Evolutionary conservation across 176 grass and related monocot genomes (phyloP), one percentile per base, ranked within the genome.

Genomic region (Melocanna baccifera): DNA sequence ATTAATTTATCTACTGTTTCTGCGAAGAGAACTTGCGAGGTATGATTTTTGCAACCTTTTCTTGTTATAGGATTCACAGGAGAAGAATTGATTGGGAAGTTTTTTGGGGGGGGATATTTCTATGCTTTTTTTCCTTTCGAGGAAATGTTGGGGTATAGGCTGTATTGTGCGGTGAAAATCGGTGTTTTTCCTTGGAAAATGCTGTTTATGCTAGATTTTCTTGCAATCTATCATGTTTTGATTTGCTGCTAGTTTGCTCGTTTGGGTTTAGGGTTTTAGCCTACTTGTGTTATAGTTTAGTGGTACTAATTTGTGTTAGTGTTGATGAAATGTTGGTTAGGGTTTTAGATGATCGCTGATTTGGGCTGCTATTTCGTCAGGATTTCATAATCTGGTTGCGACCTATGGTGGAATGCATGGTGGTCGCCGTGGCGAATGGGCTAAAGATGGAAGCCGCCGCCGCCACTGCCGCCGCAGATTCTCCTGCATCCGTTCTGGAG

Each of bases 401-500:
- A 56, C 79, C 61, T 70, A 62, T 86, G 50, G 20, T 62, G 67
- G 70, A 63, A 84, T 77, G 75, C 30, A 93, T 97, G 95, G 87
- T 91, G 69, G 79, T 79, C 16, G 79, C 72, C 62, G 53, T 76
- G 57, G 73, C 87, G 30, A 87, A 83, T 28, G 89, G 80, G 23
- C 64, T 45, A 14, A 93, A 87, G 85, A 79, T 78, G 71, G 85
- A 70, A 30, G 69, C 42, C 14, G 9, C 73, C 36, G 1, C 55
- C 37, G 14, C 85, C 13, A 6, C 89, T 1, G 69, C 87, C n/a
- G 46, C 65, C 8, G 83, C 86, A 9, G 96, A 92, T 90, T 99
- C 96, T 52, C 96, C 96, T 1, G 96, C 76, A n/a, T 99, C 93
- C 68, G 96, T 99, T 34, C 86, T 99, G 50, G 89, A 81, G 84